phyloP scores from a whole-genome alignment of 2,329 filamentous ascomycete genomes.

The Fusarium sp. region DNA sequence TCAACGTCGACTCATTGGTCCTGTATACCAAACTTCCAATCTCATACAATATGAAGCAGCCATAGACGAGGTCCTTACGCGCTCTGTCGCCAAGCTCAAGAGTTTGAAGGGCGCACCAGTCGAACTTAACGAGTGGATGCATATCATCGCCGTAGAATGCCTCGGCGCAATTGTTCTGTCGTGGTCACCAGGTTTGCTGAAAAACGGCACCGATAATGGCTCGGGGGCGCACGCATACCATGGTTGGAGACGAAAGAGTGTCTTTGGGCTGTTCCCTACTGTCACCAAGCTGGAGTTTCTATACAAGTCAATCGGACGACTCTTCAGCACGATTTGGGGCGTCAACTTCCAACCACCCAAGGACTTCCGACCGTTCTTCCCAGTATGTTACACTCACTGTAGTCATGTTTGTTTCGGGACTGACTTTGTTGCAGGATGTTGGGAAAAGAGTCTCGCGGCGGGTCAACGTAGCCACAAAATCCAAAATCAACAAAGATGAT shows the following conservation, averaged over 20 bases:
- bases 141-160: slow-evolving; percentile 67
- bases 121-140: slow-evolving; percentile 69
- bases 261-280: slow-evolving; percentile 64
- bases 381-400: slow-evolving; percentile 50
- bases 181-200: slow-evolving; percentile 65
- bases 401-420: background rate
- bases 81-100: slow-evolving; percentile 54
- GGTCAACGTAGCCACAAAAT: slow-evolving; percentile 50
- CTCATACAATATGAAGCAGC: slow-evolving; percentile 58
- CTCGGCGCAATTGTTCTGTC: slow-evolving; percentile 64
- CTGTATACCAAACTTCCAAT: slow-evolving; percentile 60
- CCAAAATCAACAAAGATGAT: slow-evolving; percentile 50
- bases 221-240: slow-evolving; percentile 64
- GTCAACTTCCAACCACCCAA: slow-evolving; percentile 60
- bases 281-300: slow-evolving; percentile 57
- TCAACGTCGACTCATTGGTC: slow-evolving; percentile 64
- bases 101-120: slow-evolving; percentile 56
- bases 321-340: slow-evolving; percentile 60
- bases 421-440: slow-evolving; percentile 50
- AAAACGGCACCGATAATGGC: slow-evolving; percentile 59
- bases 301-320: slow-evolving; percentile 54
- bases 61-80: slow-evolving; percentile 58
- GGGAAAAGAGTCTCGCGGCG: slow-evolving; percentile 52
- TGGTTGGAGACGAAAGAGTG: slow-evolving; percentile 65
- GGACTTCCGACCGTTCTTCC: slow-evolving; percentile 64